Conservation (phyloP, 371 early-diverging fungal genomes). For the Zychaea mexicana region DNA sequence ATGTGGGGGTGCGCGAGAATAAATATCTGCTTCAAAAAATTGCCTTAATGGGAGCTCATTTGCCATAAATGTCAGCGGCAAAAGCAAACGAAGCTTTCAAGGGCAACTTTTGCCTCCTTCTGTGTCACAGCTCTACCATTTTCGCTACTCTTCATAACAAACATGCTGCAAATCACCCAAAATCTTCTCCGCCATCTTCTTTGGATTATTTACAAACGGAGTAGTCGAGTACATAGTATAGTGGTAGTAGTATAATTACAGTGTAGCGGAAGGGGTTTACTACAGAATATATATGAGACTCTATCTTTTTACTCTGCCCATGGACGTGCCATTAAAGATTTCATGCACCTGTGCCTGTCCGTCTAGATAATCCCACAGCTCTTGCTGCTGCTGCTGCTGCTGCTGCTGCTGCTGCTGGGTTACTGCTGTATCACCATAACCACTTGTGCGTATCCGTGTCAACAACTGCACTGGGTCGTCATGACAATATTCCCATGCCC, state of each 20-base stretch:
- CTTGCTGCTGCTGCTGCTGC: not conserved
- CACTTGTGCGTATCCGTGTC: not conserved
- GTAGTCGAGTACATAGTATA: no score
- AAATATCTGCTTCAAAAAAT: not conserved
- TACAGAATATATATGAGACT: not conserved
- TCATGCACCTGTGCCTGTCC: conserved; percentile 20
- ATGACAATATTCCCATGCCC: conserved; percentile 21
- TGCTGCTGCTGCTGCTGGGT: not conserved
- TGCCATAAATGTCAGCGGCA: conserved; percentile 9
- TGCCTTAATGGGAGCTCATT: not conserved
- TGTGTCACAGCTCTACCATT: not conserved
- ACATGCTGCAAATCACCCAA: not conserved
- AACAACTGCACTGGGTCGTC: not conserved
- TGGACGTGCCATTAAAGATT: conserved; percentile 10
- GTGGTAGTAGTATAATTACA: no score
- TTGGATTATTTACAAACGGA: not conserved
- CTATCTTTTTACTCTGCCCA: conserved; percentile 13
- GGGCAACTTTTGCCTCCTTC: not conserved
- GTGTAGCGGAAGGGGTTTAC: no score
- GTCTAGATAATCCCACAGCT: conserved; percentile 18
- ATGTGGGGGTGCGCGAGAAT: no score
- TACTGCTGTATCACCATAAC: not conserved
- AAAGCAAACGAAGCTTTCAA: conserved; percentile 1
- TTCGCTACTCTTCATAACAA: not conserved
- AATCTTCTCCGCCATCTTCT: not conserved